Percentiles rank a stretch among this genome's conserved stretches.
Evolutionary conservation across 192 early-diverging fungal species (phyloP).

Genomic region (Rhizophagus clarus): DNA sequence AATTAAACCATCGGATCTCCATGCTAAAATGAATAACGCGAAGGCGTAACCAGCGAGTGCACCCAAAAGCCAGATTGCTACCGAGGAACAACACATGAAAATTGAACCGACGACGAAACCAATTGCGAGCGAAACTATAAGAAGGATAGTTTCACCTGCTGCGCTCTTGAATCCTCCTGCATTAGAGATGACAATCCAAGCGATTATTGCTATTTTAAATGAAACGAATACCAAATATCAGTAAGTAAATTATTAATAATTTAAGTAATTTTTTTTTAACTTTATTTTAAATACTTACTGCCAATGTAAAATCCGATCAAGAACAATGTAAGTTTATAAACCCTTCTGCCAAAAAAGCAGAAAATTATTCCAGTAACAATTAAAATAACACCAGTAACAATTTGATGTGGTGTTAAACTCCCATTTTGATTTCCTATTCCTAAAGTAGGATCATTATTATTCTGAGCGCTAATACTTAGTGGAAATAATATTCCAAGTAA

Average conservation of each 20-base stretch:
- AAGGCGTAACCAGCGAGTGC: conserved; percentile 77
- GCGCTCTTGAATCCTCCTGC: conserved; percentile 43
- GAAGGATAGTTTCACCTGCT: conserved; percentile 49
- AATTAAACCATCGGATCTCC: conserved; percentile 63
- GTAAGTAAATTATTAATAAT: not conserved
- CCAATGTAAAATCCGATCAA: conserved; percentile 76
- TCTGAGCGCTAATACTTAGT: not conserved
- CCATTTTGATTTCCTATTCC: not conserved
- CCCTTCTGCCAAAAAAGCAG: conserved; percentile 68
- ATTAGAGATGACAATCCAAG: conserved; percentile 54
- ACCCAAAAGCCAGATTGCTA: conserved; percentile 78
- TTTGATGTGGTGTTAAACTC: conserved; percentile 28
- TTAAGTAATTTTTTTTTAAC: not conserved
- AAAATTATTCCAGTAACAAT: conserved; percentile 67
- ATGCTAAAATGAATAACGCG: conserved; percentile 72
- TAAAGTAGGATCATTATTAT: not conserved
- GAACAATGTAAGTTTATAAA: conserved; percentile 72
- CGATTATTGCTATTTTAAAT: conserved; percentile 42
- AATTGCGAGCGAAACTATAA: conserved; percentile 60
- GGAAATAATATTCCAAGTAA: not conserved
- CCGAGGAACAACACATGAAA: conserved; percentile 65
- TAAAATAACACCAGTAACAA: conserved; percentile 60
- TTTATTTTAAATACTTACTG: conserved; percentile 42
- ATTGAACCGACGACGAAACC: conserved; percentile 71
- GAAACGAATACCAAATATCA: not conserved